phyloP scores from a whole-genome alignment of 139 green algal genomes.

The Marvania coccoides region DNA sequence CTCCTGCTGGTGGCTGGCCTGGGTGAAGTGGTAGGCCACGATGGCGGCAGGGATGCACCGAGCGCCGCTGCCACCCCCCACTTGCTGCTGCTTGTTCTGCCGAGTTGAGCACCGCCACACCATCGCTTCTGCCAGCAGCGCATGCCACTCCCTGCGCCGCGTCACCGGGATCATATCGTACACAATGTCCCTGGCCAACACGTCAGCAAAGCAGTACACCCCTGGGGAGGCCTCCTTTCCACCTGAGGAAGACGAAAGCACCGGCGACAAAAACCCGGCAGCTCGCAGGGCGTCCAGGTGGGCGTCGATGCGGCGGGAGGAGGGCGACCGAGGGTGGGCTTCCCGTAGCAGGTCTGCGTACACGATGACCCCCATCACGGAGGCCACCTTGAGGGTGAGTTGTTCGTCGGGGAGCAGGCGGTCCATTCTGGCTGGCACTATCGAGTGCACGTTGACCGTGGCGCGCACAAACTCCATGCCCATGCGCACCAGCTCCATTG shows the following conservation, averaged over 20 bases:
- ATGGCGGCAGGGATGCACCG: constrained; percentile 38
- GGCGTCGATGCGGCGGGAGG: constrained; percentile 5
- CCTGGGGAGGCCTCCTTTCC: neutral
- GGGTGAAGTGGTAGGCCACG: constrained; percentile 69
- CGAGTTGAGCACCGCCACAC: neutral
- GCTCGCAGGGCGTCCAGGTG: constrained; percentile 39
- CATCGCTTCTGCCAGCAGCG: constrained; percentile 42
- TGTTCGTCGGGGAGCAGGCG: constrained; percentile 48
- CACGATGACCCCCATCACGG: constrained; percentile 57
- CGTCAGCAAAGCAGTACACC: constrained; percentile 7
- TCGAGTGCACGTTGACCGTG: constrained; percentile 33
- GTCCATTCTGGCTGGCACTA: constrained; percentile 62
- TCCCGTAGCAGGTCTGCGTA: constrained; percentile 51
- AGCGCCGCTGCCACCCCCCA: constrained; percentile 11
- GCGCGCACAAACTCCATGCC: constrained; percentile 26
- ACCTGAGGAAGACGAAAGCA: constrained; percentile 28
- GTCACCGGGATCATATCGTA: constrained; percentile 62
- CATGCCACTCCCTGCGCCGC: constrained; percentile 56
- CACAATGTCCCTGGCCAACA: constrained; percentile 56
- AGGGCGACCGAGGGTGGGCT: constrained; percentile 16
- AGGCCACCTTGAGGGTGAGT: constrained; percentile 62
- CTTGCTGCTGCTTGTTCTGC: neutral
- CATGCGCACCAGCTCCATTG: constrained; percentile 1
- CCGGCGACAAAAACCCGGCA: constrained; percentile 28
- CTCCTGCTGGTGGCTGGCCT: constrained; percentile 41